phyloP scores from a whole-genome alignment of 225 moss, liverwort and hornwort genomes.

The Ulota crispa region DNA sequence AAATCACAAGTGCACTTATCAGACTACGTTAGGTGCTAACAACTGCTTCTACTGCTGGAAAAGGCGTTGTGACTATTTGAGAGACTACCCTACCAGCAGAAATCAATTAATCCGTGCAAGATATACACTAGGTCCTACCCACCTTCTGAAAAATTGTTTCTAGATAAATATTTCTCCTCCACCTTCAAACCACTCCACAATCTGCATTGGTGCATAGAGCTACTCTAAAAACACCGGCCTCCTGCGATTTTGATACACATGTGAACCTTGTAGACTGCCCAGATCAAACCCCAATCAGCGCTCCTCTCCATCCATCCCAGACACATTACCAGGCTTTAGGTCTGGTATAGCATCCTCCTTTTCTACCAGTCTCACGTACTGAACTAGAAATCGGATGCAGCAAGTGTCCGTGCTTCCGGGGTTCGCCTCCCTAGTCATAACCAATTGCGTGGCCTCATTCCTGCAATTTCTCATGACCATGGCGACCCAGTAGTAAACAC shows the following conservation, averaged over 20 bases:
- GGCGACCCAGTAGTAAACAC: constrained; percentile 14
- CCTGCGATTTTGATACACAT: constrained; percentile 20
- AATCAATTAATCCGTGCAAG: constrained; percentile 41
- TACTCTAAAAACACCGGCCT: constrained; percentile 29
- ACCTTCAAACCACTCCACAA: constrained; percentile 27
- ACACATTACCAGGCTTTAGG: not conserved
- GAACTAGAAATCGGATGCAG: constrained; percentile 21
- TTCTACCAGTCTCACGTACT: constrained; percentile 9
- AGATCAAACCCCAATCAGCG: constrained; percentile 16
- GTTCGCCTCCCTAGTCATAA: not conserved
- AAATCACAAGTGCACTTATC: constrained; percentile 32
- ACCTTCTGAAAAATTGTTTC: constrained; percentile 50
- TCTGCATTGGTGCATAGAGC: constrained; percentile 17
- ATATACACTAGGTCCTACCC: constrained; percentile 43
- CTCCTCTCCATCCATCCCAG: not conserved
- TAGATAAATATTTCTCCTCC: constrained; percentile 36
- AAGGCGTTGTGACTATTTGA: constrained; percentile 25
- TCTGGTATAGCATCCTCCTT: not conserved
- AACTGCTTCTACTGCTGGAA: constrained; percentile 29
- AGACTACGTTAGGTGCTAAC: constrained; percentile 22
- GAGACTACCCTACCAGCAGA: constrained; percentile 35
- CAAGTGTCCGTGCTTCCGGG: not conserved
- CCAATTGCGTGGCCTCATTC: constrained; percentile 24
- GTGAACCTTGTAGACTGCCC: constrained; percentile 16
- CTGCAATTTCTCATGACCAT: constrained; percentile 19